Evolutionary conservation across 768 basidiomycete species (phyloP).

Genomic region (Tylopilus vinaceipallidus): DNA sequence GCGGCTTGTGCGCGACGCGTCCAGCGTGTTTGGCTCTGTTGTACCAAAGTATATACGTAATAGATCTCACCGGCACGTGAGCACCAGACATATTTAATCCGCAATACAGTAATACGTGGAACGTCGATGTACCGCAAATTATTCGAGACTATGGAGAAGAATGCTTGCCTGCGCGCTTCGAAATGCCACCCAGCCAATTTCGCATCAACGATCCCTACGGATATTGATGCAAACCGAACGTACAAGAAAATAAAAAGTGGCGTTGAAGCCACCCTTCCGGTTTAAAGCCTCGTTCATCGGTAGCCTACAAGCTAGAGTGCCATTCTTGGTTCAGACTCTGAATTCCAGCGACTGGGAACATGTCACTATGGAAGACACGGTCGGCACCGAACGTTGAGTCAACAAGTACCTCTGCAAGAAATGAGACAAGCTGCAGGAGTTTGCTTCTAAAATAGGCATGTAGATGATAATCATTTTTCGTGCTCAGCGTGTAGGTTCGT

Average conservation of each 20-base stretch:
- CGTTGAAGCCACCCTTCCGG: constrained; percentile 73
- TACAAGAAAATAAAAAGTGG: constrained; percentile 70
- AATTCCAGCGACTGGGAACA: constrained; percentile 31
- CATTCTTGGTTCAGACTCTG: constrained; percentile 45
- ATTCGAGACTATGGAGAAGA: constrained; percentile 62
- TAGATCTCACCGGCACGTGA: too few species aligned
- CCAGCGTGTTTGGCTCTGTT: constrained; percentile 21
- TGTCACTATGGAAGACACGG: constrained; percentile 34
- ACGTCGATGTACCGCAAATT: constrained; percentile 60
- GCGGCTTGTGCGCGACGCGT: constrained; percentile 31
- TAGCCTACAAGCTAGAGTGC: constrained; percentile 76
- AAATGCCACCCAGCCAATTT: constrained; percentile 42
- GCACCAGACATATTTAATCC: neutral
- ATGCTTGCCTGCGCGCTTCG: constrained; percentile 49
- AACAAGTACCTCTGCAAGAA: constrained; percentile 65
- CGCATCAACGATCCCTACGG: neutral
- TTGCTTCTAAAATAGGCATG: too few species aligned
- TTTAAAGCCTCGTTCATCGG: constrained; percentile 59
- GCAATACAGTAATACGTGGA: neutral
- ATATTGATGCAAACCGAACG: constrained; percentile 17
- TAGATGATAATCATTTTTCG: too few species aligned
- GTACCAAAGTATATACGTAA: neutral
- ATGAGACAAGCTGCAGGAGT: too few species aligned
- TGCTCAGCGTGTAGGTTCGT: too few species aligned
- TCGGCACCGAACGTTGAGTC: constrained; percentile 92